These are phyloP conservation scores for Fusarium solani-melongenae DNA, from an alignment of 2,329 filamentous ascomycete genomes.

Conservation along the genomic window DNA sequence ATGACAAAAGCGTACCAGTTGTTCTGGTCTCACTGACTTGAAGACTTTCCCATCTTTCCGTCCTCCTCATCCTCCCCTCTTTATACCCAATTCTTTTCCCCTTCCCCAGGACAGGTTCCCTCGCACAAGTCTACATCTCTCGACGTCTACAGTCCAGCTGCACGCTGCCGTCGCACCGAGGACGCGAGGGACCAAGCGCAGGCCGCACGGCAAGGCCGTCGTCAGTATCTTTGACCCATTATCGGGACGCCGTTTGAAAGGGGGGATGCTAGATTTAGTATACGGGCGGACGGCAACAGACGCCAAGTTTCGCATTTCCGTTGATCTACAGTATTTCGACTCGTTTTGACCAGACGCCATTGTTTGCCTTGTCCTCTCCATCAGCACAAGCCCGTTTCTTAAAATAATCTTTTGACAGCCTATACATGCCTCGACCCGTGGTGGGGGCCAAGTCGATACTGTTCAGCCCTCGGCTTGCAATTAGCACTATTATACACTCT, in stretches of 20 bases:
- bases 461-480: neutral
- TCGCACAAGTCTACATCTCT: slow-evolving; percentile 30
- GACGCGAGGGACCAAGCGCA: slow-evolving; percentile 11
- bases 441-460: neutral
- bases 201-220: neutral
- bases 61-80: slow-evolving; percentile 33
- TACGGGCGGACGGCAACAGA: neutral
- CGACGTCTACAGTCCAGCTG: slow-evolving; percentile 11
- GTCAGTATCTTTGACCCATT: neutral
- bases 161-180: slow-evolving; percentile 35
- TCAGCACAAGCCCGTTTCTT: neutral
- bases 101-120: slow-evolving; percentile 10
- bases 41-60: neutral
- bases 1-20: slow-evolving; percentile 30
- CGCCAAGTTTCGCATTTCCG: slow-evolving; percentile 30
- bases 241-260: neutral
- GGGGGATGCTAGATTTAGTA: neutral
- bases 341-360: neutral
- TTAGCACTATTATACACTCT: neutral
- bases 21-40: slow-evolving; percentile 33
- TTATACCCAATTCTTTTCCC: slow-evolving; percentile 40
- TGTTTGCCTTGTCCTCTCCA: neutral
- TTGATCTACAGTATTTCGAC: slow-evolving; percentile 6
- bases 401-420: neutral
- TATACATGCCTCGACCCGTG: slow-evolving; percentile 9